Conservation (phyloP, 768 basidiomycete genomes). For the Leccinum pellstonianum region DNA sequence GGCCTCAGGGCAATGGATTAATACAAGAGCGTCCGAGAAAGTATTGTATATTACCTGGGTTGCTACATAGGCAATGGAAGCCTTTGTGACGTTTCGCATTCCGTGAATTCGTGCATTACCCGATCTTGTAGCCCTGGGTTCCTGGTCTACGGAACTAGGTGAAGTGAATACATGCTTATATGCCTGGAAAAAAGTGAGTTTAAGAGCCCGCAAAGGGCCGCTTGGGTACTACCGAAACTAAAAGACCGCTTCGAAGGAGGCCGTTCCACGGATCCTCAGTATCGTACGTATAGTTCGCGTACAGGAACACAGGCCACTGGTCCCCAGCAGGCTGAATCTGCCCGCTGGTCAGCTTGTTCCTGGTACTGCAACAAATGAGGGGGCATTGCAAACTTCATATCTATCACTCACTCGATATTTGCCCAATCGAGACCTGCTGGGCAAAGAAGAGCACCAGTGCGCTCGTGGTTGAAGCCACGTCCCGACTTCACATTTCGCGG, state of each 20-base stretch:
- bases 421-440: background rate
- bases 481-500: background rate
- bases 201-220: background rate
- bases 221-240: background rate
- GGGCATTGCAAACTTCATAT: background rate
- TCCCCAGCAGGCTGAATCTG: background rate
- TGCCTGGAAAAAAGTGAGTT: background rate
- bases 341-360: background rate
- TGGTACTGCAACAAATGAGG: background rate
- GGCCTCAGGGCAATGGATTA: background rate
- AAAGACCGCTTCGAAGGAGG: background rate
- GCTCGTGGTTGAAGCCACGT: background rate
- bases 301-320: too few species aligned
- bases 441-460: background rate
- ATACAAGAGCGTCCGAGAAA: background rate
- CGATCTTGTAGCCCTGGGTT: background rate
- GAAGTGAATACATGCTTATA: background rate
- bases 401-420: background rate
- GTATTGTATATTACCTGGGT: background rate
- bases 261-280: background rate
- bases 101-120: background rate
- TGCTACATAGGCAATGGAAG: background rate
- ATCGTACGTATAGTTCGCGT: background rate
- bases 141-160: background rate
- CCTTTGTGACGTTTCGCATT: background rate